Evolutionary conservation across 192 early-diverging fungal genomes (phyloP), one percentile per base, ranked within the genome.

Genomic region (Coemansia erecta): DNA sequence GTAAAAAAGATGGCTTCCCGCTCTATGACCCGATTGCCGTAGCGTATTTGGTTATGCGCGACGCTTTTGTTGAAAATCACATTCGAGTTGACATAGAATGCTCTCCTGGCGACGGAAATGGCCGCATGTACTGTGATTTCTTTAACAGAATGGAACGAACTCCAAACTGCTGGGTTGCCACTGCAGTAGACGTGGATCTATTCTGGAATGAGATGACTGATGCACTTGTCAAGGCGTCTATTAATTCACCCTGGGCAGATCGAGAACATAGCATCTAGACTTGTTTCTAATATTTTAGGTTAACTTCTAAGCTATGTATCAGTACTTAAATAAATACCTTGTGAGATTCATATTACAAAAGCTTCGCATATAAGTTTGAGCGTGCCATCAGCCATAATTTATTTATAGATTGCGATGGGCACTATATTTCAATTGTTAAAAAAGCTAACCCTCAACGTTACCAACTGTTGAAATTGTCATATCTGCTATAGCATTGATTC

Each of bases 201-300:
- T 72, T 72, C 50, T 72, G 70, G 70, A 43, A 66, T 19, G 37
- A 42, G 5, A 66, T 73, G 70, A 33, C 66, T 4, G 60, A 23
- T 4, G 60, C 70, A 0, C 23, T 66, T 35, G 49, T 58, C 2
- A 31, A 33, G 1, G 63, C 63, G 8, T 54, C 54, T 8, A 35
- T 23, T 21, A 4, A 51, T 0, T 64, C 63, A 17, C 48, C 48
- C 0, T 50, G 35, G 35, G 35, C 35, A 7, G 35, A 37, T 7
- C 8, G 3, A 1, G 2, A 5, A 9, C 10, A 37, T 37, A 37
- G 8, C 35, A 37, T 37, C 8, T 37, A 37, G 8, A 11, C 35
- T 10, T 11, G 35, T 7, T 37, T 37, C 1, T 37, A 2, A 37
- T 37, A 37, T 11, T 37, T 37, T 37, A 10, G 10, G 10, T 37